Evolutionary conservation across 106 monocot species (phyloP).

Genomic region (Apostasia shenzhenica): DNA sequence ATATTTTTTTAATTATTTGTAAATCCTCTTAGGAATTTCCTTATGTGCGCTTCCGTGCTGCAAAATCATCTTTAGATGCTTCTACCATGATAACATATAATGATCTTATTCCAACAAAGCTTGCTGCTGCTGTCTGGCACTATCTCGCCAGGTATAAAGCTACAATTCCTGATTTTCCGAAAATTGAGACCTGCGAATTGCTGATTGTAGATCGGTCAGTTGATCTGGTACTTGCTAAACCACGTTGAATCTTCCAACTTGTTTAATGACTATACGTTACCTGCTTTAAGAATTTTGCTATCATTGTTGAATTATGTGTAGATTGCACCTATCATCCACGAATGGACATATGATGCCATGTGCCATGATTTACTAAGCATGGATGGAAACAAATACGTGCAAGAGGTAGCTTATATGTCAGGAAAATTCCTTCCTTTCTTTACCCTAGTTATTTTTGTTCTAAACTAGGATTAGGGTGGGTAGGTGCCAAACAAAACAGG

Average conservation of each 20-base stretch:
- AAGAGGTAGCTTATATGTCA: slow-evolving; percentile 37
- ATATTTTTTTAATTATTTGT: neutral
- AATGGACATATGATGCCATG: slow-evolving; percentile 98
- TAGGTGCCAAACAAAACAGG: slow-evolving; percentile 68
- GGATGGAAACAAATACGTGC: slow-evolving; percentile 83
- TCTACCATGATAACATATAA: slow-evolving; percentile 65
- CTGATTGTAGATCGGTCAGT: slow-evolving; percentile 81
- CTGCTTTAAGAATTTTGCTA: neutral
- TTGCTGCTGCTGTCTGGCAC: slow-evolving; percentile 84
- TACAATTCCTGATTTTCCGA: slow-evolving; percentile 63
- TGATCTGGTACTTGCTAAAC: slow-evolving; percentile 48
- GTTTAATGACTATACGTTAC: neutral
- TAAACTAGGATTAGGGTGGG: slow-evolving; percentile 1
- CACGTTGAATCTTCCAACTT: neutral
- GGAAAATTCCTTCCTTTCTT: neutral
- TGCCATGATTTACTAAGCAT: slow-evolving; percentile 83
- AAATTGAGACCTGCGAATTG: slow-evolving; percentile 77
- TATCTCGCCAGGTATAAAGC: slow-evolving; percentile 47
- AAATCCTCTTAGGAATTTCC: slow-evolving; percentile 71
- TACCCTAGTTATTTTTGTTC: neutral
- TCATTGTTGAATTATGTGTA: slow-evolving; percentile 5
- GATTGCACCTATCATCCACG: slow-evolving; percentile 91
- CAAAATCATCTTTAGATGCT: slow-evolving; percentile 62
- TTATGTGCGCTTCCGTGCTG: slow-evolving; percentile 75
- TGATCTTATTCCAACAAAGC: slow-evolving; percentile 80